phyloP scores from a whole-genome alignment of 1,284 basidiomycete genomes.

The Boletus chippewaensis region DNA sequence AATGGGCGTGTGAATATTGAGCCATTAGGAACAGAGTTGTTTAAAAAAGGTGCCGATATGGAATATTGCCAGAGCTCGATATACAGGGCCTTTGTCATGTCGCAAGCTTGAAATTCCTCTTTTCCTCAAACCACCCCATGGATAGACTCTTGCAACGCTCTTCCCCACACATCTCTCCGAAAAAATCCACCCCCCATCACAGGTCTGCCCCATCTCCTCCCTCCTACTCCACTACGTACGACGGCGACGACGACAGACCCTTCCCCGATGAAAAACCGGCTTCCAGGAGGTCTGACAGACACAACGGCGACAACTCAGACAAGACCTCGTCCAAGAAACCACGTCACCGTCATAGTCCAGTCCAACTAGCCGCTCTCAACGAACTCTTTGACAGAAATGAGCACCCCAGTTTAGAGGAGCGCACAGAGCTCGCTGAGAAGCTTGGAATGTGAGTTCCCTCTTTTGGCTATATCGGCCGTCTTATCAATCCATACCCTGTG shows the following conservation, averaged over 20 bases:
- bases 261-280: constrained; percentile 36
- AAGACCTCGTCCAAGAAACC: constrained; percentile 52
- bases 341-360: constrained; percentile 64
- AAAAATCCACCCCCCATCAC: constrained; percentile 11
- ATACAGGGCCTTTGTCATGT: constrained; percentile 37
- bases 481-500: constrained; percentile 20
- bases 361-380: constrained; percentile 66
- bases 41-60: constrained; percentile 37
- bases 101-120: constrained; percentile 32
- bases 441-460: constrained; percentile 60
- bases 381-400: constrained; percentile 69
- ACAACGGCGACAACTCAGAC: constrained; percentile 23
- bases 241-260: constrained; percentile 24
- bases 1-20: constrained; percentile 27
- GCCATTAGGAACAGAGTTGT: constrained; percentile 26
- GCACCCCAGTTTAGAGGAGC: constrained; percentile 64
- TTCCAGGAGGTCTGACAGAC: constrained; percentile 19
- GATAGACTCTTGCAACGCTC: constrained; percentile 22
- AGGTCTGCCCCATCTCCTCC: constrained; percentile 12
- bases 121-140: constrained; percentile 30
- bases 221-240: constrained; percentile 8
- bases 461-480: constrained; percentile 24
- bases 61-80: constrained; percentile 37
- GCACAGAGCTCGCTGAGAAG: constrained; percentile 57
- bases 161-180: constrained; percentile 29